Evolutionary conservation across 768 basidiomycete species (phyloP).

Genomic region (Lactifluus hygrophoroides): DNA sequence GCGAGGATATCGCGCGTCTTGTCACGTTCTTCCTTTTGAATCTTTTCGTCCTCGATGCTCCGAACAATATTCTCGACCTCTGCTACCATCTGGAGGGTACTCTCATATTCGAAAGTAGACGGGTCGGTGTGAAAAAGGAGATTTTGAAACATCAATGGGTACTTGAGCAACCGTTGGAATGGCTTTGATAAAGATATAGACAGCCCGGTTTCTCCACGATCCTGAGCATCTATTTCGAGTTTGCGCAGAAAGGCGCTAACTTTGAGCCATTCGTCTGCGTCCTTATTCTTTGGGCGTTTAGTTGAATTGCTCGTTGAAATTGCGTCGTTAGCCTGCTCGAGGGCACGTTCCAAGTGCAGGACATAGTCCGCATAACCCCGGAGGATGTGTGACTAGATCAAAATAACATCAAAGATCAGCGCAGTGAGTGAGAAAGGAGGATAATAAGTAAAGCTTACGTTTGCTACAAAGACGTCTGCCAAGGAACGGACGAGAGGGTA

Average conservation of each 20-base stretch:
- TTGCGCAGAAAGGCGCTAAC: slow-evolving; percentile 65
- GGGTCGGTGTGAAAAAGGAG: slow-evolving; percentile 95
- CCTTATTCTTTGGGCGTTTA: slow-evolving; percentile 79
- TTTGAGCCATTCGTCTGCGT: slow-evolving; percentile 68
- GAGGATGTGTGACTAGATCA: slow-evolving; percentile 76
- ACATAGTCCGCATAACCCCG: slow-evolving; percentile 92
- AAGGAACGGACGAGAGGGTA: slow-evolving; percentile 88
- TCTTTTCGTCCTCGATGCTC: slow-evolving; percentile 97
- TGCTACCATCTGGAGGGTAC: slow-evolving; percentile 91
- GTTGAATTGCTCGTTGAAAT: slow-evolving; percentile 50
- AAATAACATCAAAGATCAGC: slow-evolving; percentile 19
- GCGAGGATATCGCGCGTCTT: slow-evolving; percentile 93
- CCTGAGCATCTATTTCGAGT: slow-evolving; percentile 71
- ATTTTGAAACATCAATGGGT: slow-evolving; percentile 96
- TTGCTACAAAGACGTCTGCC: slow-evolving; percentile 92
- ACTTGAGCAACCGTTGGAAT: slow-evolving; percentile 93
- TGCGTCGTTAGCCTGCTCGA: slow-evolving; percentile 79
- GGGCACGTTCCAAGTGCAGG: slow-evolving; percentile 84
- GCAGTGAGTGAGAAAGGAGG: slow-evolving; percentile 3
- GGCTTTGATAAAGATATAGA: slow-evolving; percentile 95
- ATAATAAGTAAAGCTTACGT: slow-evolving; percentile 60
- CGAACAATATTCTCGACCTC: slow-evolving; percentile 95
- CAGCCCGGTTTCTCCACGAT: slow-evolving; percentile 88
- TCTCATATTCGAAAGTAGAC: slow-evolving; percentile 95
- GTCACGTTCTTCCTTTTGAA: slow-evolving; percentile 91